A percentile compares a stretch with the other conserved stretches of the same genome.
phyloP scores from a whole-genome alignment of 2,329 filamentous ascomycete genomes.

The Xylaria sp. region DNA sequence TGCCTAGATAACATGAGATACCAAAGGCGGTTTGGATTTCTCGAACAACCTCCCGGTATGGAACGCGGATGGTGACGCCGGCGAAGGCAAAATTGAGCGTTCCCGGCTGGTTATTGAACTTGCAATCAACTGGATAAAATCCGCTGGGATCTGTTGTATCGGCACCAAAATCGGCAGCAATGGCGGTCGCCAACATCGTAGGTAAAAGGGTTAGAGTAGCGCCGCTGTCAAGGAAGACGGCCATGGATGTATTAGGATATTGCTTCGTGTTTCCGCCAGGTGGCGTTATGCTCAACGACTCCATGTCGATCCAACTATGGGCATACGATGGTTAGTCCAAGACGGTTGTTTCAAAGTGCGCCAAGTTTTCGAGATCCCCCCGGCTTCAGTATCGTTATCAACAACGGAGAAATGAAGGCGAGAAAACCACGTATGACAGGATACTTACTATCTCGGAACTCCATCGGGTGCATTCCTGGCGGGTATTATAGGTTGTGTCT shows the following conservation, averaged over 20 bases:
- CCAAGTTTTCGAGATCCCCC: neutral
- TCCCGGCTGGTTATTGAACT: conserved; percentile 52
- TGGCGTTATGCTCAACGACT: conserved; percentile 55
- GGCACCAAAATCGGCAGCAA: conserved; percentile 62
- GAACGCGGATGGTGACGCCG: conserved; percentile 59
- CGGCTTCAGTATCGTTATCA: neutral
- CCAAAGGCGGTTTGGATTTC: conserved; percentile 45
- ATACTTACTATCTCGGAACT: conserved; percentile 56
- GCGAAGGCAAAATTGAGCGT: conserved; percentile 61
- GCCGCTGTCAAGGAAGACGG: conserved; percentile 77
- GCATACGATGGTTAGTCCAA: conserved; percentile 16
- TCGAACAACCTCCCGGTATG: conserved; percentile 61
- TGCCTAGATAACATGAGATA: conserved; percentile 59
- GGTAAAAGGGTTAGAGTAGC: conserved; percentile 76
- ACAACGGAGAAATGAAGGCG: neutral
- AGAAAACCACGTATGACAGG: neutral
- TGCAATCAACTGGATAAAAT: conserved; percentile 60
- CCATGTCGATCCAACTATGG: conserved; percentile 58
- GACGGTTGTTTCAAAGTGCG: neutral
- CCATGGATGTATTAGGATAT: conserved; percentile 54
- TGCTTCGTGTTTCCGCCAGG: conserved; percentile 49
- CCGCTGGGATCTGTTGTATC: conserved; percentile 51
- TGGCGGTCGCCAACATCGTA: conserved; percentile 59
- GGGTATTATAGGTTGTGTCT: conserved; percentile 69
- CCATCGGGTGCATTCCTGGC: conserved; percentile 64